Evolutionary conservation across 2,329 filamentous ascomycete species (phyloP).

Genomic region (Diaporthe citri): DNA sequence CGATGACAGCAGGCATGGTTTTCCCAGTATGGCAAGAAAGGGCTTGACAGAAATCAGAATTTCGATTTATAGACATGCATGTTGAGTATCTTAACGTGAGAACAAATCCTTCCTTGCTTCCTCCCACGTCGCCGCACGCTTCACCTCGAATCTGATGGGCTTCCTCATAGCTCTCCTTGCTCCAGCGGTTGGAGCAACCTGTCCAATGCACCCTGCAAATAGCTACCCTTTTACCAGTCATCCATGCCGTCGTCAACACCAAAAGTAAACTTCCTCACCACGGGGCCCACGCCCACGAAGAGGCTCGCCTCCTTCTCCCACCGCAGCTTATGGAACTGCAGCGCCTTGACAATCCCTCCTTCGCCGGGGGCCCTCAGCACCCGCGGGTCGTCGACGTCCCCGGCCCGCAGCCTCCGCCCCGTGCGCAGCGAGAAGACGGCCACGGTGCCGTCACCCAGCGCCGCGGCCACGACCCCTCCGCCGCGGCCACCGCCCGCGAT

Average conservation of each 20-base stretch:
- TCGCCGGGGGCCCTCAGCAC: conserved; percentile 37
- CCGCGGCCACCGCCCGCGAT: conserved; percentile 48
- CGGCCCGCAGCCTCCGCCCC: conserved; percentile 54
- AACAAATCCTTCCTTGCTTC: not conserved
- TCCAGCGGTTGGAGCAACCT: not conserved
- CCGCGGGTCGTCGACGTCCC: conserved; percentile 42
- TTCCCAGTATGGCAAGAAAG: not conserved
- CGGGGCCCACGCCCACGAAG: conserved; percentile 56
- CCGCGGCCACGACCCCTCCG: conserved; percentile 61
- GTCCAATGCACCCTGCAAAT: not conserved
- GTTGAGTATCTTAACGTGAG: conserved; percentile 25
- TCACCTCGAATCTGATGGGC: not conserved
- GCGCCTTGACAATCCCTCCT: conserved; percentile 53
- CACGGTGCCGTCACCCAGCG: conserved; percentile 63
- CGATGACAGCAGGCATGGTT: not conserved
- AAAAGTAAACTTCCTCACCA: conserved; percentile 60
- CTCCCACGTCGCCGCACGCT: not conserved
- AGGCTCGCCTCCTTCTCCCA: conserved; percentile 60
- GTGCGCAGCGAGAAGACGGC: conserved; percentile 63
- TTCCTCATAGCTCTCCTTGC: not conserved
- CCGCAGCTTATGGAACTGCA: conserved; percentile 61
- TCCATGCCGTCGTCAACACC: conserved; percentile 50
- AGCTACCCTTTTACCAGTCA: conserved; percentile 43
- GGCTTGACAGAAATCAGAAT: not conserved
- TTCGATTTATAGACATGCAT: not conserved